These are phyloP conservation scores for Kwoniella bestiolae DNA, from an alignment of 768 basidiomycete genomes.

Conservation along the genomic window DNA sequence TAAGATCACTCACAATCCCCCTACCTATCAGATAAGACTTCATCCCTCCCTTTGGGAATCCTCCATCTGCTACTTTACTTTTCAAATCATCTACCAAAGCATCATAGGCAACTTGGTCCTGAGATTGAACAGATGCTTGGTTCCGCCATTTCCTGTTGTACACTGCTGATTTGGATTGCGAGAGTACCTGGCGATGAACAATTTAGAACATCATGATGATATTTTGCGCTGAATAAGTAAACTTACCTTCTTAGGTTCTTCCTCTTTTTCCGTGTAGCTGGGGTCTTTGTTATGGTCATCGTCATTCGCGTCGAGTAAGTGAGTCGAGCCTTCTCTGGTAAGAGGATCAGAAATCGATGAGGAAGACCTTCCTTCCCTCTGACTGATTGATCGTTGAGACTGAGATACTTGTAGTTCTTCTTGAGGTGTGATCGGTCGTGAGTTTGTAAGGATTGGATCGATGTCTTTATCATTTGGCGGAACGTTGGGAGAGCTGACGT, in stretches of 20 bases:
- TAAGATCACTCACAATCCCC: constrained; percentile 5
- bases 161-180: neutral
- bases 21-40: neutral
- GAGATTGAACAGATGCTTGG: constrained; percentile 3
- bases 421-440: neutral
- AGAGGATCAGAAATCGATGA: neutral
- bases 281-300: neutral
- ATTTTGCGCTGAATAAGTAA: too few relatives aligned
- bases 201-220: too few relatives aligned
- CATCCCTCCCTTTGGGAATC: constrained; percentile 10
- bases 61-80: neutral
- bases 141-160: constrained; percentile 6
- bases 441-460: too few relatives aligned
- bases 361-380: too few relatives aligned
- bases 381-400: neutral
- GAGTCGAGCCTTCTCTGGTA: neutral
- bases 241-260: neutral
- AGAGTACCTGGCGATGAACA: neutral
- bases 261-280: neutral
- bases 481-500: too few relatives aligned
- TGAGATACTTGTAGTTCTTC: neutral
- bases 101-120: neutral
- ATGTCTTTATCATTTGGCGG: too few relatives aligned
- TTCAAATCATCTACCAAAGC: neutral
- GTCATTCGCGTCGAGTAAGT: neutral